phyloP scores from a whole-genome alignment of 2,329 filamentous ascomycete genomes.

The Fusarium mexicanum region DNA sequence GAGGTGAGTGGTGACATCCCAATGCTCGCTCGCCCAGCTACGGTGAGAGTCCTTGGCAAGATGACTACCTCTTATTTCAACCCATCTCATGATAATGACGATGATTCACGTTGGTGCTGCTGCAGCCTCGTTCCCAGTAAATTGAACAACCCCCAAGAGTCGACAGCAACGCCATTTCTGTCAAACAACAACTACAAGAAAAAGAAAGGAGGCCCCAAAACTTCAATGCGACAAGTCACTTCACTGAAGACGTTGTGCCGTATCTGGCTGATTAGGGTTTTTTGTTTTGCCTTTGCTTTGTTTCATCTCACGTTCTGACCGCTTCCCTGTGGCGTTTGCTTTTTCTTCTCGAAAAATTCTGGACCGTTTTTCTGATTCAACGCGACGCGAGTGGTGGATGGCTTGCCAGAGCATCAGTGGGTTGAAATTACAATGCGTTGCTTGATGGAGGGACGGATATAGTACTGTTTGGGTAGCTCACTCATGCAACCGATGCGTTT shows the following conservation, averaged over 20 bases:
- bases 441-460: constrained; percentile 8
- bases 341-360: constrained; percentile 39
- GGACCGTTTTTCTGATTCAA: constrained; percentile 2
- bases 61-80: neutral
- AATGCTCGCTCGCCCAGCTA: constrained; percentile 2
- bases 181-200: neutral
- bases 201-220: constrained; percentile 6
- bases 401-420: neutral
- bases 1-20: constrained; percentile 8
- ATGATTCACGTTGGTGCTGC: neutral
- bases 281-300: constrained; percentile 8
- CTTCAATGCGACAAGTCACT: constrained; percentile 15
- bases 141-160: constrained; percentile 4
- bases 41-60: constrained; percentile 13
- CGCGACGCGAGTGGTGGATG: neutral
- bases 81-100: neutral
- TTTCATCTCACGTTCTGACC: constrained; percentile 23
- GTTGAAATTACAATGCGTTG: neutral
- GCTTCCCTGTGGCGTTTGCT: constrained; percentile 35
- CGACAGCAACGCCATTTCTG: constrained; percentile 18
- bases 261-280: neutral
- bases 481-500: constrained; percentile 20
- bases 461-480: neutral
- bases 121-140: constrained; percentile 13
- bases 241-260: constrained; percentile 15